Evolutionary conservation across 768 basidiomycete genomes (phyloP).

Genomic region (Kwoniella bestiolae): DNA sequence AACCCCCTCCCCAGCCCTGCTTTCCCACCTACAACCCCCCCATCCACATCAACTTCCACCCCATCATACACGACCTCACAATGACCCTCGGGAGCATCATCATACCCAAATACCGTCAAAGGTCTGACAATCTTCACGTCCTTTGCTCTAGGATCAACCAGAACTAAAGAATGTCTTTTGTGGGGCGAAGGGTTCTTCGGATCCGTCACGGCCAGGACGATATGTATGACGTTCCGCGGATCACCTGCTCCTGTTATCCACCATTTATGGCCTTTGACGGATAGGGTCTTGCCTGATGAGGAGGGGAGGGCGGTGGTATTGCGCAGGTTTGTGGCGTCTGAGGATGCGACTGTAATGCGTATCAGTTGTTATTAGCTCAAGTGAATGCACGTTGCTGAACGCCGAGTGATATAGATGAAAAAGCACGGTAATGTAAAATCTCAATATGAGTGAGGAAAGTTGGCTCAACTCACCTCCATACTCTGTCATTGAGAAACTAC

Average conservation of each 20-base stretch:
- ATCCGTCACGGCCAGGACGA: slow-evolving; percentile 84
- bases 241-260: slow-evolving; percentile 98
- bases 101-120: slow-evolving; percentile 91
- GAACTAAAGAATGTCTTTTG: slow-evolving; percentile 87
- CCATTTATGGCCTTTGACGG: slow-evolving; percentile 94
- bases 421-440: neutral
- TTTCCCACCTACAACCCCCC: slow-evolving; percentile 65
- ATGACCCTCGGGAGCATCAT: slow-evolving; percentile 95
- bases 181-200: slow-evolving; percentile 75
- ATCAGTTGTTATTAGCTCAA: neutral
- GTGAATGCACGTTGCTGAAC: neutral
- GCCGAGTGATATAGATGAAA: neutral
- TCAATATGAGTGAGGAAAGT: neutral
- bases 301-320: slow-evolving; percentile 79
- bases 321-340: slow-evolving; percentile 84
- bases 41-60: slow-evolving; percentile 81
- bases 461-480: slow-evolving; percentile 67
- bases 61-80: slow-evolving; percentile 94
- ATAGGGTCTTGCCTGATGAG: slow-evolving; percentile 79
- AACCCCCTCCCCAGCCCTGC: slow-evolving; percentile 95
- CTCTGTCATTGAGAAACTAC: slow-evolving; percentile 96
- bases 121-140: slow-evolving; percentile 90
- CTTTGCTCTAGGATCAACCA: slow-evolving; percentile 84
- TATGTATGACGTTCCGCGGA: slow-evolving; percentile 82
- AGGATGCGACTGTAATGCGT: slow-evolving; percentile 70